Evolutionary conservation across 2,329 filamentous ascomycete genomes (phyloP).

Genomic region (Arachnomyces sp.): DNA sequence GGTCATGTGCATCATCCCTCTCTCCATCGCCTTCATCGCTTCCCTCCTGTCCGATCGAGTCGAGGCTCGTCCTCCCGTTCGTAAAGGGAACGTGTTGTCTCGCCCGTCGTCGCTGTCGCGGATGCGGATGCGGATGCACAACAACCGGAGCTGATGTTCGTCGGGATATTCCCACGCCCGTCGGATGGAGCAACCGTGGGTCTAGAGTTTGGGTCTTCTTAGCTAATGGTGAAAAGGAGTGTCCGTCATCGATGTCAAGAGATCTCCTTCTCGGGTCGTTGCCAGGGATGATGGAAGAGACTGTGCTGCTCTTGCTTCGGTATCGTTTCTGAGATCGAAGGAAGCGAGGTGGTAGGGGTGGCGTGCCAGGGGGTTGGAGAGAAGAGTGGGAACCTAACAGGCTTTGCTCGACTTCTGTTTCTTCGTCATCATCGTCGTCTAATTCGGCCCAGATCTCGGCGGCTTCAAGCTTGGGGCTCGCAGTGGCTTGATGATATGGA

Average conservation of each 20-base stretch:
- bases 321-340: conserved; percentile 1
- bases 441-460: conserved; percentile 84
- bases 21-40: conserved; percentile 1
- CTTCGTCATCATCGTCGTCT: conserved; percentile 57
- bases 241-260: conserved; percentile 1
- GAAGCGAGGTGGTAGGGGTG: conserved; percentile 5
- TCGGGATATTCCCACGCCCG: conserved; percentile 13
- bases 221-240: conserved; percentile 9
- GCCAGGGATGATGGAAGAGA: neutral
- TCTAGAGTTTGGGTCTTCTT: conserved; percentile 17
- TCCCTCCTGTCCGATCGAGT: conserved; percentile 1
- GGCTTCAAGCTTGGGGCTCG: conserved; percentile 54
- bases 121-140: conserved; percentile 5
- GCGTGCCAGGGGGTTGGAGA: conserved; percentile 1
- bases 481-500: conserved; percentile 37
- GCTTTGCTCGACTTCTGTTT: conserved; percentile 20
- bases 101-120: conserved; percentile 11
- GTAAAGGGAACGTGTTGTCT: neutral
- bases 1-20: too few species aligned
- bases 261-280: neutral
- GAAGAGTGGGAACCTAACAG: neutral
- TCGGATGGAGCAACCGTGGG: conserved; percentile 16
- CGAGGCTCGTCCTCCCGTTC: conserved; percentile 5
- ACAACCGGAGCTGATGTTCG: conserved; percentile 21
- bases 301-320: conserved; percentile 7